Conservation (phyloP, 352 stramenopile genomes). For the Pythium grandisporangium region DNA sequence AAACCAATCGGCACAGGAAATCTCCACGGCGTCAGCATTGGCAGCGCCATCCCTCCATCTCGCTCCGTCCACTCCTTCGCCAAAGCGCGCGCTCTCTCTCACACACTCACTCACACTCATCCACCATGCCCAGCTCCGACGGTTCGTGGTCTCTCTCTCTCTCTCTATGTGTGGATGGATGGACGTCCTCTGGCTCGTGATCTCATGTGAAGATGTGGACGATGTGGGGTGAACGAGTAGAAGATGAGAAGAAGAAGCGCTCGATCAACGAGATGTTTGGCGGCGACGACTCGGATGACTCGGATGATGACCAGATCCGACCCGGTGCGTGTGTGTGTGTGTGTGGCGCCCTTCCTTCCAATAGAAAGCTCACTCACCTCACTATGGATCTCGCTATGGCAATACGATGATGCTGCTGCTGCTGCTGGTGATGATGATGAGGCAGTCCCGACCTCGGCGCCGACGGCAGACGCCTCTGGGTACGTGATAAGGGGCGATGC, state of each 20-base stretch:
- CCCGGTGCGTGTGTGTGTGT: slow-evolving; percentile 19
- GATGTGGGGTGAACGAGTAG: slow-evolving; percentile 9
- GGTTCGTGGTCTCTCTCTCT: slow-evolving; percentile 21
- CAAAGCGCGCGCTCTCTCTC: too few relatives aligned
- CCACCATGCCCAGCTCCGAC: slow-evolving; percentile 41
- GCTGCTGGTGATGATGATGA: too few relatives aligned
- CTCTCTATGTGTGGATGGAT: not conserved
- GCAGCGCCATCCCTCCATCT: too few relatives aligned
- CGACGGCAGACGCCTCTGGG: slow-evolving; percentile 66
- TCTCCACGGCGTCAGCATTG: too few relatives aligned
- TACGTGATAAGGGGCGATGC: slow-evolving; percentile 7
- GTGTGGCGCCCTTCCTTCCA: not conserved
- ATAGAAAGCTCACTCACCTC: too few relatives aligned
- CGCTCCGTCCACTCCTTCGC: too few relatives aligned
- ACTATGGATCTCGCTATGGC: too few relatives aligned
- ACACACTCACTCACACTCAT: slow-evolving; percentile 1
- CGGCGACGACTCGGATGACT: slow-evolving; percentile 72
- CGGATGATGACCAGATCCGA: slow-evolving; percentile 44
- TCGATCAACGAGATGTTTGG: slow-evolving; percentile 87
- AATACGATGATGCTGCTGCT: too few relatives aligned
- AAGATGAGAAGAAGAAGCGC: slow-evolving; percentile 77
- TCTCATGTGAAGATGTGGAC: not conserved
- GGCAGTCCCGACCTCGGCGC: slow-evolving; percentile 24
- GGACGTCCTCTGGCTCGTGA: too few relatives aligned
- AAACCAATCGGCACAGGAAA: not conserved